Conservation (phyloP, 192 early-diverging fungal species). For the Gigaspora rosea region DNA sequence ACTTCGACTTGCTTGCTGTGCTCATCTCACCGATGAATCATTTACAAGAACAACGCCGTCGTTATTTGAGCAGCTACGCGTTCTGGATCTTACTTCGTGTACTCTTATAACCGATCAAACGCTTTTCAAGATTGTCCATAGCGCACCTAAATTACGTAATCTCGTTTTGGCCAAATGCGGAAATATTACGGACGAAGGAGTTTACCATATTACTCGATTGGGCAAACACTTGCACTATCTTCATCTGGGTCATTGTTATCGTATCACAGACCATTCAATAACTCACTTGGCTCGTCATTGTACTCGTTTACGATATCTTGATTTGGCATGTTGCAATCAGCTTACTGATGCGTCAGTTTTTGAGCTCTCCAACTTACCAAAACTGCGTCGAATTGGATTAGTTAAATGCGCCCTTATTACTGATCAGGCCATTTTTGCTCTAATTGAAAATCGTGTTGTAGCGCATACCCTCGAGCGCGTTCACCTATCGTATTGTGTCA, state of each 20-base stretch:
- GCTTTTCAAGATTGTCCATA: slow-evolving; percentile 45
- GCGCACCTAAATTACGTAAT: slow-evolving; percentile 57
- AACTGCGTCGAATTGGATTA: slow-evolving; percentile 57
- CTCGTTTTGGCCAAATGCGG: slow-evolving; percentile 58
- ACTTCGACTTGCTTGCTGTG: slow-evolving; percentile 45
- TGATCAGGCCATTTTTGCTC: slow-evolving; percentile 51
- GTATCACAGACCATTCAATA: slow-evolving; percentile 55
- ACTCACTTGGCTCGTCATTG: slow-evolving; percentile 49
- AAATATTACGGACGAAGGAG: slow-evolving; percentile 53
- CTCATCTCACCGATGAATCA: slow-evolving; percentile 40
- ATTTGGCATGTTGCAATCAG: slow-evolving; percentile 56
- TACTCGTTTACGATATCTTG: slow-evolving; percentile 57
- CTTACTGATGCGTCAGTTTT: slow-evolving; percentile 55
- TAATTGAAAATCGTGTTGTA: slow-evolving; percentile 46
- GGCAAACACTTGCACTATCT: slow-evolving; percentile 60
- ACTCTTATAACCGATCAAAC: slow-evolving; percentile 51
- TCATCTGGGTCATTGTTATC: slow-evolving; percentile 58
- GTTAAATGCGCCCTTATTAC: slow-evolving; percentile 65
- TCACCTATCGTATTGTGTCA: slow-evolving; percentile 58
- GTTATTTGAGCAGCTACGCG: slow-evolving; percentile 53
- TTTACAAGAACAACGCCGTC: slow-evolving; percentile 38
- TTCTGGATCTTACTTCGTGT: slow-evolving; percentile 55
- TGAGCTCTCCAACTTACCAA: slow-evolving; percentile 54
- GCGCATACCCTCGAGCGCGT: slow-evolving; percentile 55
- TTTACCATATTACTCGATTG: slow-evolving; percentile 48